A percentile compares a stretch with the other conserved stretches of the same genome.
Conservation (phyloP, 2,329 filamentous ascomycete genomes). For the Aspergillus sp. region DNA sequence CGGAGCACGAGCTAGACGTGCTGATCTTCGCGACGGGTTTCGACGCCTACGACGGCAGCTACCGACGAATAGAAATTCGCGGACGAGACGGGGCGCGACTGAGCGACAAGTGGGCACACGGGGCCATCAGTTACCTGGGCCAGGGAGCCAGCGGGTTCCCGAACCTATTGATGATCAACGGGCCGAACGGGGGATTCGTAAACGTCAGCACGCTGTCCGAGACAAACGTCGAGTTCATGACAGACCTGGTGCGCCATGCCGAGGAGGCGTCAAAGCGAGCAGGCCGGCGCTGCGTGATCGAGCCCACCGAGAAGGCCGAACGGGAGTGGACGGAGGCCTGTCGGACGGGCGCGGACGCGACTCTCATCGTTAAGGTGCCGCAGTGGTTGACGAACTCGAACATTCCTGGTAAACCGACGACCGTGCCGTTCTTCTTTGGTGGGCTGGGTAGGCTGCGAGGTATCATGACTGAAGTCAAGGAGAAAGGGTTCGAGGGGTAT, state of each 20-base stretch:
- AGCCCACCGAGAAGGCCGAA: constrained; percentile 5
- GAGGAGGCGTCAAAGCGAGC: not conserved
- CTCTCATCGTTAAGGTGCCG: constrained; percentile 2
- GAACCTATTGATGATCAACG: constrained; percentile 45
- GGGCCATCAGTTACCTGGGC: constrained; percentile 40
- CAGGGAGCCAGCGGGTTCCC: constrained; percentile 41
- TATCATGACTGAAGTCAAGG: not conserved
- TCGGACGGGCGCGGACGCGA: not conserved
- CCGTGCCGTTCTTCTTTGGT: constrained; percentile 3
- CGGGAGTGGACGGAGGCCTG: constrained; percentile 3
- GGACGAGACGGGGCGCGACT: constrained; percentile 13
- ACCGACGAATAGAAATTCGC: constrained; percentile 36
- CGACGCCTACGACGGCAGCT: constrained; percentile 39
- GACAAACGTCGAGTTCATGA: constrained; percentile 24
- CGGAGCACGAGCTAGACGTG: constrained; percentile 26
- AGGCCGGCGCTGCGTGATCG: constrained; percentile 6
- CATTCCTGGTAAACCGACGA: constrained; percentile 22
- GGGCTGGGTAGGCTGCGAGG: constrained; percentile 5
- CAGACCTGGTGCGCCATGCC: constrained; percentile 1
- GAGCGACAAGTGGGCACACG: constrained; percentile 5
- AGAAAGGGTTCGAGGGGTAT: constrained; percentile 2
- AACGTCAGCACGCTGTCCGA: constrained; percentile 36
- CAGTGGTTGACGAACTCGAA: constrained; percentile 13
- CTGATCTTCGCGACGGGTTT: constrained; percentile 28
- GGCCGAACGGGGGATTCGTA: constrained; percentile 37